A percentile compares a stretch with the other conserved stretches of the same genome.
Evolutionary conservation across 371 early-diverging fungal genomes (phyloP).

Genomic region (Dichotomocladium elegans): DNA sequence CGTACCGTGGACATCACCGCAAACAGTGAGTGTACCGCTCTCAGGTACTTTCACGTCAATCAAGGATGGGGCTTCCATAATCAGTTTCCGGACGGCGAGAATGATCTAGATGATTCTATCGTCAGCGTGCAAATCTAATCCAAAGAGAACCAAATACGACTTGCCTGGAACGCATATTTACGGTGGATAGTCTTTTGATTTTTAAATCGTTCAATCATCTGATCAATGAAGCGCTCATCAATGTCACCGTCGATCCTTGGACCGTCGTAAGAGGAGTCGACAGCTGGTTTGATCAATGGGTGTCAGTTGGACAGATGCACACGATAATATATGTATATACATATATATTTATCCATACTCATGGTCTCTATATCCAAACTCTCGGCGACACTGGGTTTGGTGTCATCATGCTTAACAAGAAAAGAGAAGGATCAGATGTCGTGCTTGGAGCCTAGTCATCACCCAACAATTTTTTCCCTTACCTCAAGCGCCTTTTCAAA

Average conservation of each 20-base stretch:
- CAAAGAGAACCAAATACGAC: not conserved
- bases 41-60: slow-evolving; percentile 82
- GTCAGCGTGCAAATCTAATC: too few relatives aligned
- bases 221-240: slow-evolving; percentile 73
- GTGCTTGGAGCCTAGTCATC: too few relatives aligned
- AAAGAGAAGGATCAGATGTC: slow-evolving; percentile 1
- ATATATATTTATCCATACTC: slow-evolving; percentile 23
- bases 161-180: slow-evolving; percentile 79
- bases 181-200: slow-evolving; percentile 88
- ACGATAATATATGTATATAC: not conserved
- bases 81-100: slow-evolving; percentile 64
- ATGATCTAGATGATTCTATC: slow-evolving; percentile 76
- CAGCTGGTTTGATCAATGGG: slow-evolving; percentile 36
- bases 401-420: slow-evolving; percentile 32
- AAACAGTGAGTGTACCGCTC: slow-evolving; percentile 79
- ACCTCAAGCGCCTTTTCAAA: slow-evolving; percentile 94
- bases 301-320: slow-evolving; percentile 3
- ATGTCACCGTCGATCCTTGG: slow-evolving; percentile 61
- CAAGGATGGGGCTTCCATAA: slow-evolving; percentile 72
- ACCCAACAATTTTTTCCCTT: slow-evolving; percentile 27
- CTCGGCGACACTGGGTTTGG: slow-evolving; percentile 44
- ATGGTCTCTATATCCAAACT: slow-evolving; percentile 43
- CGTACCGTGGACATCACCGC: slow-evolving; percentile 97
- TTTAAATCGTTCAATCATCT: slow-evolving; percentile 76
- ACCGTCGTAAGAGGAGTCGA: slow-evolving; percentile 72